A percentile compares a stretch with the other conserved stretches of the same genome.
Evolutionary conservation across 106 monocot genomes (phyloP).

Genomic region (Allium fistulosum): DNA sequence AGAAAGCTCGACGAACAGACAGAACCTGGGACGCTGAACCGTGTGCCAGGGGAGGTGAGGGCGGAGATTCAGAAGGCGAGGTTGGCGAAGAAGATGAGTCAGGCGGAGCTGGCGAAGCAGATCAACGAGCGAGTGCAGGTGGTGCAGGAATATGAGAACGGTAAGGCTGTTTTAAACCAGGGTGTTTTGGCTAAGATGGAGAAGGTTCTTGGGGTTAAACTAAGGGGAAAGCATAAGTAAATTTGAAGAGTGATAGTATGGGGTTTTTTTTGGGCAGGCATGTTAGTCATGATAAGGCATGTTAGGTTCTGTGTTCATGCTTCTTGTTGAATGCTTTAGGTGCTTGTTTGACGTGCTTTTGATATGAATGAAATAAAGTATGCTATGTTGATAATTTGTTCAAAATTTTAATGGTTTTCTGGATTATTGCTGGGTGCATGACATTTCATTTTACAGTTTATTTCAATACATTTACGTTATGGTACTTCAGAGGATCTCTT

Average conservation of each 20-base stretch:
- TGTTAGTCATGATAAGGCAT: too few species aligned
- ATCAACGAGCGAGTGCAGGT: conserved; percentile 79
- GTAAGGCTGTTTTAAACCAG: conserved; percentile 72
- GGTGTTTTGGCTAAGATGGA: conserved; percentile 80
- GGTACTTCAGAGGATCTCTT: too few species aligned
- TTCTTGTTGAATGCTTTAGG: too few species aligned
- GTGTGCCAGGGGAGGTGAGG: conserved; percentile 51
- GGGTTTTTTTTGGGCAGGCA: neutral
- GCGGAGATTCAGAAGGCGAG: conserved; percentile 66
- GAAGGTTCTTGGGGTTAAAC: conserved; percentile 50
- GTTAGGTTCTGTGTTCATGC: too few species aligned
- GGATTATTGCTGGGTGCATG: too few species aligned
- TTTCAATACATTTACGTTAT: too few species aligned
- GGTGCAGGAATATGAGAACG: conserved; percentile 91
- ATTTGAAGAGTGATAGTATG: neutral
- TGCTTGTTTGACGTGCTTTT: too few species aligned
- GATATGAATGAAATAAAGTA: too few species aligned
- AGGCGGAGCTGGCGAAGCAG: conserved; percentile 75
- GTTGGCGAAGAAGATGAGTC: conserved; percentile 79
- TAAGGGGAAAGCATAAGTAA: conserved; percentile 26
- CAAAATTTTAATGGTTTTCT: too few species aligned
- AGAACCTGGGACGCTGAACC: conserved; percentile 65
- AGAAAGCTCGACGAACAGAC: conserved; percentile 81
- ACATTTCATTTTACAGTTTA: too few species aligned
- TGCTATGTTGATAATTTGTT: too few species aligned